Evolutionary conservation across 139 green algal species (phyloP).

Genomic region (Protoeuglena noctilucae): DNA sequence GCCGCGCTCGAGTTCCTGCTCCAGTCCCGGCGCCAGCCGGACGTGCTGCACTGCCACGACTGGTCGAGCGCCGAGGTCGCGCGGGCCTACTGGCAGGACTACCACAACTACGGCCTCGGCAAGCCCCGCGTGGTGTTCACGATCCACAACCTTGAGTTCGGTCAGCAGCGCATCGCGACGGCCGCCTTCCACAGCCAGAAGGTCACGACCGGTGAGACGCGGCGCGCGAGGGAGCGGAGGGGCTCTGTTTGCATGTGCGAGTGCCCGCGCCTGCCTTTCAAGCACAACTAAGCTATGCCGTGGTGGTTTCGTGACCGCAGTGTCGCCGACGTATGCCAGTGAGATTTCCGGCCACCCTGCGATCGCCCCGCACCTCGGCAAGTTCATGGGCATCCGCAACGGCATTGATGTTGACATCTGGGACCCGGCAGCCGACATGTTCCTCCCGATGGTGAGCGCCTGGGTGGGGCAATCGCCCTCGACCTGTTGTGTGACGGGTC

Average conservation of each 20-base stretch:
- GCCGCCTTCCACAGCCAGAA: slow-evolving; percentile 16
- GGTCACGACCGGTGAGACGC: slow-evolving; percentile 20
- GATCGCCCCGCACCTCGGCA: slow-evolving; percentile 36
- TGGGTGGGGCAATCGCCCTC: slow-evolving; percentile 23
- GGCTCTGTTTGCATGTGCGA: slow-evolving; percentile 52
- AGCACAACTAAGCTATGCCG: too few relatives aligned
- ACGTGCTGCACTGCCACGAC: slow-evolving; percentile 95
- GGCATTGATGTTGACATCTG: slow-evolving; percentile 96
- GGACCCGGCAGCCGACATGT: slow-evolving; percentile 65
- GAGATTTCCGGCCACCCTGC: slow-evolving; percentile 41
- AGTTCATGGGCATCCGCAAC: slow-evolving; percentile 78
- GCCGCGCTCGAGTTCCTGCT: slow-evolving; percentile 80
- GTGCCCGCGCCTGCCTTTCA: too few relatives aligned
- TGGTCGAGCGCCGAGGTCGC: slow-evolving; percentile 52
- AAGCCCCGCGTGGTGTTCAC: slow-evolving; percentile 56
- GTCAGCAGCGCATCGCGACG: slow-evolving; percentile 7
- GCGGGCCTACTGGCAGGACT: slow-evolving; percentile 52
- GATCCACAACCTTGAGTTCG: slow-evolving; percentile 47
- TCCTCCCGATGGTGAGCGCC: slow-evolving; percentile 39
- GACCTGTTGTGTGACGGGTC: too few relatives aligned
- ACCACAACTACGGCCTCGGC: slow-evolving; percentile 68
- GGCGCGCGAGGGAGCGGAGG: slow-evolving; percentile 20
- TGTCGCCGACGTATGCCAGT: slow-evolving; percentile 30
- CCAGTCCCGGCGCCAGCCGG: slow-evolving; percentile 36
- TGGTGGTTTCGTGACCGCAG: slow-evolving; percentile 48